Evolutionary conservation across 768 basidiomycete genomes (phyloP).

Genomic region (Calvatia gigantea): DNA sequence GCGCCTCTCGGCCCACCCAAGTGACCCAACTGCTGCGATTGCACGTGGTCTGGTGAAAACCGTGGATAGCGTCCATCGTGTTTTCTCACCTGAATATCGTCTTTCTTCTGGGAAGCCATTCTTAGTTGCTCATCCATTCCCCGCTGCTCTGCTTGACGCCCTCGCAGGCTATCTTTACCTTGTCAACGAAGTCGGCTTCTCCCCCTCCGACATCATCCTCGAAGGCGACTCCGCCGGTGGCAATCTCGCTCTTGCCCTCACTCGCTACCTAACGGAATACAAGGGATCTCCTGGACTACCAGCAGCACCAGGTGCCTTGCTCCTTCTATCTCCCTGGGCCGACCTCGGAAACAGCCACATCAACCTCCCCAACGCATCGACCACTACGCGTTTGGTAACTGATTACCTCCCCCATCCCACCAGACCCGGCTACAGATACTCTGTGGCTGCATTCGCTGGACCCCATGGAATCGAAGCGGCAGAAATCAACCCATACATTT

Average conservation of each 20-base stretch:
- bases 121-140: slow-evolving; percentile 56
- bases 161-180: slow-evolving; percentile 74
- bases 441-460: slow-evolving; percentile 41
- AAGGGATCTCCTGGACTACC: slow-evolving; percentile 33
- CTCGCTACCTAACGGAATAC: slow-evolving; percentile 57
- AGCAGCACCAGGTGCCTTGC: slow-evolving; percentile 40
- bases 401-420: slow-evolving; percentile 33
- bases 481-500: slow-evolving; percentile 50
- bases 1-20: slow-evolving; percentile 54
- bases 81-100: slow-evolving; percentile 71
- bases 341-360: slow-evolving; percentile 44
- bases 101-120: slow-evolving; percentile 46
- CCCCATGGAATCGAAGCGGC: slow-evolving; percentile 45
- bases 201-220: slow-evolving; percentile 58
- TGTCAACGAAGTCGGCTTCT: slow-evolving; percentile 50
- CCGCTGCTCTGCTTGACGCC: slow-evolving; percentile 70
- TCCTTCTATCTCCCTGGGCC: slow-evolving; percentile 56
- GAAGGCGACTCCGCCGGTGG: slow-evolving; percentile 78
- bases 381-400: slow-evolving; percentile 25
- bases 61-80: slow-evolving; percentile 39
- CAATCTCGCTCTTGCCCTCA: slow-evolving; percentile 63
- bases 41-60: slow-evolving; percentile 45
- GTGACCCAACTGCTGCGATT: slow-evolving; percentile 41
- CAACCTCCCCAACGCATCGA: slow-evolving; percentile 32
- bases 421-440: slow-evolving; percentile 22